These are phyloP conservation scores for Zasmidium citrigriseum DNA, from an alignment of 2,329 filamentous ascomycete species.

Conservation along the genomic window DNA sequence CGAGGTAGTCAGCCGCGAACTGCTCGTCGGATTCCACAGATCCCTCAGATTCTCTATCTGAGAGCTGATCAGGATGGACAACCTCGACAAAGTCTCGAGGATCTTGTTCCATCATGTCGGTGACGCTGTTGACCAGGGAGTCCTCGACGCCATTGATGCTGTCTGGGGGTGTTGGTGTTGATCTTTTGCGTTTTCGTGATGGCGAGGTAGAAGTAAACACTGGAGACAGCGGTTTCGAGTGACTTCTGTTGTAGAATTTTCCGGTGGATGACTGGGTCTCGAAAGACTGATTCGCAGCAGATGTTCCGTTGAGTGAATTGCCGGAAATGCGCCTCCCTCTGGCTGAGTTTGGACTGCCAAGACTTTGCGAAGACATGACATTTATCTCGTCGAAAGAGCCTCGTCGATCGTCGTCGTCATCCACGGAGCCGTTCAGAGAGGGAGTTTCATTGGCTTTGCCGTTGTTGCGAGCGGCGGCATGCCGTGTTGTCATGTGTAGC, in stretches of 20 bases:
- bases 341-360: constrained; percentile 25
- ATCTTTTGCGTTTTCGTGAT: constrained; percentile 31
- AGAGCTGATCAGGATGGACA: constrained; percentile 13
- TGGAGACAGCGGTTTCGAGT: constrained; percentile 7
- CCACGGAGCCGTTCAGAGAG: constrained; percentile 29
- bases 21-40: constrained; percentile 26
- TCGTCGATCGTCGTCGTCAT: constrained; percentile 25
- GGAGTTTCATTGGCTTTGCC: constrained; percentile 18
- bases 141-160: constrained; percentile 8
- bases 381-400: constrained; percentile 27
- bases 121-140: background rate
- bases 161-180: constrained; percentile 21
- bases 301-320: constrained; percentile 15
- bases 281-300: constrained; percentile 16
- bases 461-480: constrained; percentile 24
- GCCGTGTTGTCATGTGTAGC: constrained; percentile 52
- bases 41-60: constrained; percentile 14
- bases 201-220: constrained; percentile 18
- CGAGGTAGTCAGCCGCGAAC: constrained; percentile 11
- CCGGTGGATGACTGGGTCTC: constrained; percentile 11
- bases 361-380: constrained; percentile 26
- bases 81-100: constrained; percentile 9
- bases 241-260: background rate
- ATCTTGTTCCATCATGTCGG: constrained; percentile 1
- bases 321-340: constrained; percentile 22